Evolutionary conservation across 2,329 filamentous ascomycete genomes (phyloP).

Genomic region (Talaromyces sp.): DNA sequence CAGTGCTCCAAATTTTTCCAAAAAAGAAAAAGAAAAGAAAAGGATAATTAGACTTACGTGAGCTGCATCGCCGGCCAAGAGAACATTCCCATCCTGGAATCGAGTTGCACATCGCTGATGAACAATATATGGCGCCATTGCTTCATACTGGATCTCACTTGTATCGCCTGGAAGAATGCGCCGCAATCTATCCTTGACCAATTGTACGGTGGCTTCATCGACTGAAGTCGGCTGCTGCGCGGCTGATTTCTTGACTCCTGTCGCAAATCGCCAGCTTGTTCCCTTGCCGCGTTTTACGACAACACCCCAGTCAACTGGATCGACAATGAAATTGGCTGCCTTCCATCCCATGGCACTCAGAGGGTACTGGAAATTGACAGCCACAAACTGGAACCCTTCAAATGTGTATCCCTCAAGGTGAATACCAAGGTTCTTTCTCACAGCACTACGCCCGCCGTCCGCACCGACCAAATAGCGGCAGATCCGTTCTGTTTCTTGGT

Average conservation of each 20-base stretch:
- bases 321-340: background rate
- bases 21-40: no score
- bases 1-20: no score
- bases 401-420: background rate
- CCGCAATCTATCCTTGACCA: background rate
- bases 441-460: background rate
- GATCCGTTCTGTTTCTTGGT: no score
- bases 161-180: background rate
- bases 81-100: background rate
- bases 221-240: no score
- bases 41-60: background rate
- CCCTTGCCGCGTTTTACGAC: background rate
- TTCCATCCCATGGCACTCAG: background rate
- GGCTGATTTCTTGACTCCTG: background rate
- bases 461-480: background rate
- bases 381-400: background rate
- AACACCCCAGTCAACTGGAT: background rate
- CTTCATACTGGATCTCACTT: background rate
- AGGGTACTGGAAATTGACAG: background rate
- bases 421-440: background rate
- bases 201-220: background rate
- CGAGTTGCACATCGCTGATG: background rate
- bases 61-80: background rate
- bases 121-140: background rate
- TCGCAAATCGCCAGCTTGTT: background rate